Percentiles rank a stretch among this genome's conserved stretches.
Conservation (phyloP, 2,329 filamentous ascomycete species). For the Clonostachys rosea region DNA sequence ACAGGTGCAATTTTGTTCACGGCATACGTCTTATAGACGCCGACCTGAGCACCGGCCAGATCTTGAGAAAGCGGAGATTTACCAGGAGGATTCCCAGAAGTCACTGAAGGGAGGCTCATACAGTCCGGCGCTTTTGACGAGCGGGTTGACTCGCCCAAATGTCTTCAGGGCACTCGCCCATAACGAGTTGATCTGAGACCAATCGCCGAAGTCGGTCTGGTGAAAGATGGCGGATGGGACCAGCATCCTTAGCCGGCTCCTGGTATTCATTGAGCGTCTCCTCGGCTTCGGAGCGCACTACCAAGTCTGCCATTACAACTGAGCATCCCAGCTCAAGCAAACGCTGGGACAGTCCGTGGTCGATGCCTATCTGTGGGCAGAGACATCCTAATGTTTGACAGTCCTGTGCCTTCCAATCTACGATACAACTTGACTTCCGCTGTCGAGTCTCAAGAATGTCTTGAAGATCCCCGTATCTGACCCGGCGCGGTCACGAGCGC, state of each 20-base stretch:
- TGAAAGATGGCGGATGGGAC: constrained; percentile 9
- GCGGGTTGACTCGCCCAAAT: too few relatives aligned
- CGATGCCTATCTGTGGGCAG: too few relatives aligned
- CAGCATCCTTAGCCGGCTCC: background rate
- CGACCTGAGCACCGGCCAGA: too few relatives aligned
- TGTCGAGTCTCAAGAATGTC: too few relatives aligned
- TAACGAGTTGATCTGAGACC: constrained; percentile 10
- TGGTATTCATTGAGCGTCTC: constrained; percentile 2
- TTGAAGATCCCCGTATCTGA: background rate
- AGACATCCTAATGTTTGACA: too few relatives aligned
- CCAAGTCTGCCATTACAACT: constrained; percentile 15
- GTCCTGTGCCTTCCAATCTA: too few relatives aligned
- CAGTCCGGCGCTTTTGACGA: too few relatives aligned
- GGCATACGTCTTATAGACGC: constrained; percentile 12
- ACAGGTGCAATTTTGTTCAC: constrained; percentile 18
- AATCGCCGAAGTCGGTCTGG: constrained; percentile 15
- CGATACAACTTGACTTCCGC: too few relatives aligned
- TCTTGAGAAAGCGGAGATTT: too few relatives aligned
- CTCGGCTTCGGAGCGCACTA: constrained; percentile 10
- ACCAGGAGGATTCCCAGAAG: too few relatives aligned
- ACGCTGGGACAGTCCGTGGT: constrained; percentile 3
- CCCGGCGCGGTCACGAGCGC: constrained; percentile 6
- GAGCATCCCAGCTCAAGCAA: constrained; percentile 15
- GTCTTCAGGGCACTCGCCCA: too few relatives aligned
- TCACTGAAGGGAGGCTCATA: too few relatives aligned